A percentile compares a stretch with the other conserved stretches of the same genome.
Conservation (phyloP, 352 stramenopile genomes). For the Synura sp. region DNA sequence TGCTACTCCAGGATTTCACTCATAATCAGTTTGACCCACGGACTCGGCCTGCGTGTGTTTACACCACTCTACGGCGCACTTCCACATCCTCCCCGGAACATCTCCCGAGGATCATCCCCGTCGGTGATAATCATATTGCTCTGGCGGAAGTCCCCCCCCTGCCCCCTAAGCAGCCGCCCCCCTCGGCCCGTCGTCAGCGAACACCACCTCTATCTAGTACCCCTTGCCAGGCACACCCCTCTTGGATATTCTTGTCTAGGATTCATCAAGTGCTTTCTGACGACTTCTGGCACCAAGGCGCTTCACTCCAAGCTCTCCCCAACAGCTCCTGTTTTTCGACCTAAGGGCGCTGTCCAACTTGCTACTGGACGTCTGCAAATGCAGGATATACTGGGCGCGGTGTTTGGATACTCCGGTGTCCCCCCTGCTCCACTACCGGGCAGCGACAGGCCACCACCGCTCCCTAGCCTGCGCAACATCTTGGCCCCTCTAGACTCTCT, state of each 20-base stretch:
- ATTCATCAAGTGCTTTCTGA: neutral
- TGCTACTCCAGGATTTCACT: conserved; percentile 4
- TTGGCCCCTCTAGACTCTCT: neutral
- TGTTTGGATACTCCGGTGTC: neutral
- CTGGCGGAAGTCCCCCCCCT: too few relatives aligned
- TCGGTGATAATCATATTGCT: neutral
- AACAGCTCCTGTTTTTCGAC: neutral
- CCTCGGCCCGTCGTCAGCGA: too few relatives aligned
- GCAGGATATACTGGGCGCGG: neutral
- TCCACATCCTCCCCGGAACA: too few relatives aligned
- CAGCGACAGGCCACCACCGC: neutral
- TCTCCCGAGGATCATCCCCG: too few relatives aligned
- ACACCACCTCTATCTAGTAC: too few relatives aligned
- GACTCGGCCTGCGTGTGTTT: neutral
- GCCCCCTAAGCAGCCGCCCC: too few relatives aligned
- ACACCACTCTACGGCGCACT: conserved; percentile 1
- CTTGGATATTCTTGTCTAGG: neutral
- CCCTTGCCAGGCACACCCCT: too few relatives aligned
- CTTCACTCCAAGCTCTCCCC: conserved; percentile 12
- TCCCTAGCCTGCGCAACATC: neutral
- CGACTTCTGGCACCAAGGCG: neutral
- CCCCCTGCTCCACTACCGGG: conserved; percentile 1
- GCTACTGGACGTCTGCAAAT: too few relatives aligned
- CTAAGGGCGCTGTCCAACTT: neutral
- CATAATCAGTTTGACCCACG: neutral